Evolutionary conservation across 2,329 filamentous ascomycete genomes (phyloP), one percentile per base, ranked within the genome.

Genomic region (Venturia pyrina): DNA sequence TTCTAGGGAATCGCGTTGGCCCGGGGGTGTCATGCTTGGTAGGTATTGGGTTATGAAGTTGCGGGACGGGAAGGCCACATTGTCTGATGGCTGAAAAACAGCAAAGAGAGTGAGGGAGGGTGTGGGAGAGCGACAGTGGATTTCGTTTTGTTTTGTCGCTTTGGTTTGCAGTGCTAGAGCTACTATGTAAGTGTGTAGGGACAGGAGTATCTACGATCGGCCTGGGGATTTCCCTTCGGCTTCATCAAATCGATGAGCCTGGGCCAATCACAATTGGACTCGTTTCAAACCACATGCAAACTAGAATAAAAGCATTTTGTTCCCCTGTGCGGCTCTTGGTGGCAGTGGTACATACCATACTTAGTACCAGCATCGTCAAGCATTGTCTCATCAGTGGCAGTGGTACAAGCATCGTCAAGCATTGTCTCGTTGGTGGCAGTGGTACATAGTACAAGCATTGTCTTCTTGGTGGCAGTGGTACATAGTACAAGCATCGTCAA

Each of bases 1-100:
- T 81, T 99, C 95, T 73, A 99, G 87, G 60, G 93, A 98, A 82
- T 99, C 95, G 79, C 95, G 90, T 59, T 59, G 53, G 24, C 53
- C 53, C 53, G 53, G 53, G 28, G 53, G 53, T 21, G 53, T n/a
- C 53, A 59, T 59, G 48, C 48, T 53, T 48, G 17, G 44, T 48
- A 21, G n/a, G n/a, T 50, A n/a, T 11, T 37, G 53, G 28, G 28
- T 37, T 59, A 59, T 37, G 53, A 37, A 15, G 53, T 59, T 59
- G 53, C 53, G 32, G 32, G 17, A 59, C 19, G 32, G 28, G 13
- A 59, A 32, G 32, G 17, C 32, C 53, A 59, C 53, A 59, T 59
- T 32, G 32, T 59, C 53, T 28, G 32, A 59, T 3, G 32, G 24
- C 5, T 59, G 32, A 59, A 40, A 5, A 40, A 10, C 37, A 32